Evolutionary conservation across 805 yeast species (phyloP).

Genomic region (Saturnispora gosingensis): DNA sequence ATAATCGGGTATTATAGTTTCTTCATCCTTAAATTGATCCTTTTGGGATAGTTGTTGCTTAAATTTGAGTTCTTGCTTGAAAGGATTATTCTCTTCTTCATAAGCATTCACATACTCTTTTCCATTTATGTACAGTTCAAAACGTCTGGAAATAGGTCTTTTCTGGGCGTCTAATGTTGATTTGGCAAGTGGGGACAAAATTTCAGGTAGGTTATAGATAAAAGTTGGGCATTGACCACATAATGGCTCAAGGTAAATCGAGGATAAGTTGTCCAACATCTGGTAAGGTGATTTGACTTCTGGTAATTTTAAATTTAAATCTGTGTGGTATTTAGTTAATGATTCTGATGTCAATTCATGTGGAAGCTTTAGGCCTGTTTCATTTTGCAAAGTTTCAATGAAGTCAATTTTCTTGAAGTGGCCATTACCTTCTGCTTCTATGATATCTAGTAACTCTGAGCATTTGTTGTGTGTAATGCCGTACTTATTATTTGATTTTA

Average conservation of each 20-base stretch:
- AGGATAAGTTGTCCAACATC: slow-evolving; percentile 7
- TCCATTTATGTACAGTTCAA: slow-evolving; percentile 76
- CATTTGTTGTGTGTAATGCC: slow-evolving; percentile 19
- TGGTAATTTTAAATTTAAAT: slow-evolving; percentile 31
- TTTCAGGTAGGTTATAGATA: slow-evolving; percentile 74
- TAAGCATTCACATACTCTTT: slow-evolving; percentile 86
- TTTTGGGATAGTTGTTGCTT: slow-evolving; percentile 43
- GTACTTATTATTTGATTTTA: slow-evolving; percentile 19
- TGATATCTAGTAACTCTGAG: slow-evolving; percentile 9
- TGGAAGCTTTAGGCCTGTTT: slow-evolving; percentile 41
- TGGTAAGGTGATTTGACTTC: slow-evolving; percentile 42
- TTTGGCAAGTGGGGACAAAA: slow-evolving; percentile 84
- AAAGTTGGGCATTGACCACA: slow-evolving; percentile 57
- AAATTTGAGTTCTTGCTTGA: slow-evolving; percentile 58
- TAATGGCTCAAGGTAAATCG: slow-evolving; percentile 53
- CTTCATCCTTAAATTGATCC: slow-evolving; percentile 43
- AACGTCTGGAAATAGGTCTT: slow-evolving; percentile 48
- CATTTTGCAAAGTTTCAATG: slow-evolving; percentile 48
- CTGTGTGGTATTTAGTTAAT: slow-evolving; percentile 33
- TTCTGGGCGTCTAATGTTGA: slow-evolving; percentile 28
- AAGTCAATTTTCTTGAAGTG: slow-evolving; percentile 48
- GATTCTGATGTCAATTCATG: slow-evolving; percentile 30
- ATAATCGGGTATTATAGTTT: slow-evolving; percentile 62
- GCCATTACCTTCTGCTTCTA: slow-evolving; percentile 16
- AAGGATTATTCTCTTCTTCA: slow-evolving; percentile 92